Evolutionary conservation across 768 basidiomycete genomes (phyloP).

Genomic region (Strobilomyces dryophilus): DNA sequence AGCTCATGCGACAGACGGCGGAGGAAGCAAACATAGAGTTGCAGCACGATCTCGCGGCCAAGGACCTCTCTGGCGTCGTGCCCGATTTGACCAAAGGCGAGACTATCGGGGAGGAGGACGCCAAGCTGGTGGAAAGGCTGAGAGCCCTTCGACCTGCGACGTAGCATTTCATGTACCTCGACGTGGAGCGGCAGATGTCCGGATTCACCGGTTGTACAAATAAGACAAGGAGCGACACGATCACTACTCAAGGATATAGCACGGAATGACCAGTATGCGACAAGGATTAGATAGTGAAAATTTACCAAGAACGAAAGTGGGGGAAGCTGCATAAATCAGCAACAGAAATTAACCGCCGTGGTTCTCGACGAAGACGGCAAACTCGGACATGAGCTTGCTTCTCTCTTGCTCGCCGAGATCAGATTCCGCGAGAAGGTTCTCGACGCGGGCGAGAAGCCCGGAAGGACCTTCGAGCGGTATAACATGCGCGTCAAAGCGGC

Average conservation of each 20-base stretch:
- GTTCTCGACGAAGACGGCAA: conserved; percentile 51
- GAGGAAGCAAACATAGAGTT: conserved; percentile 96
- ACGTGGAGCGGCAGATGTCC: not conserved
- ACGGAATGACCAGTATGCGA: conserved; percentile 19
- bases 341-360: conserved; percentile 20
- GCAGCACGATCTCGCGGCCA: conserved; percentile 80
- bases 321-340: not conserved
- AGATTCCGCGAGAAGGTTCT: conserved; percentile 51
- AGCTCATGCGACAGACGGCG: conserved; percentile 87
- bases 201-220: not conserved
- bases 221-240: conserved; percentile 14
- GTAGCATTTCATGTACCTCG: conserved; percentile 28
- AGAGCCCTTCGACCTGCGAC: conserved; percentile 82
- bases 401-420: conserved; percentile 47
- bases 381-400: conserved; percentile 50
- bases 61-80: conserved; percentile 51
- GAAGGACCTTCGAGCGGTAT: conserved; percentile 73
- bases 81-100: conserved; percentile 53
- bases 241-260: conserved; percentile 9
- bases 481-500: conserved; percentile 67
- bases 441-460: conserved; percentile 64
- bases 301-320: conserved; percentile 20
- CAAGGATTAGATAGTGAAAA: conserved; percentile 25
- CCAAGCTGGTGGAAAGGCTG: conserved; percentile 78
- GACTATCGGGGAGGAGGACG: conserved; percentile 70